phyloP scores from a whole-genome alignment of 257 asterid genomes.

The Solanum etuberosum region DNA sequence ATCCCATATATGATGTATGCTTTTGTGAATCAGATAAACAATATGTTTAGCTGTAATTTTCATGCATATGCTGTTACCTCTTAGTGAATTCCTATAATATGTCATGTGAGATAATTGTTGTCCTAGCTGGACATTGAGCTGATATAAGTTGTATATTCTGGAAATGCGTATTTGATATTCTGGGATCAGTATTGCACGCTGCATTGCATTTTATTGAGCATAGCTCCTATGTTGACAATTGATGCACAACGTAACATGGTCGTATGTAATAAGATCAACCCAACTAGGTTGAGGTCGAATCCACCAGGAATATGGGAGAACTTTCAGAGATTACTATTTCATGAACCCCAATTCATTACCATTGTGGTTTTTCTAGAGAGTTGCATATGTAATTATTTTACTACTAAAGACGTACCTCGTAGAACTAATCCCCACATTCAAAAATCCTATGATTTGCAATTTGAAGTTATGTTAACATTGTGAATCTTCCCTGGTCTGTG shows the following conservation, averaged over 20 bases:
- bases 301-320: not conserved
- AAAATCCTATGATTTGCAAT: not conserved
- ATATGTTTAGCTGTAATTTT: not conserved
- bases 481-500: not conserved
- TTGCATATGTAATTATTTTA: not conserved
- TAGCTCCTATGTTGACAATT: not conserved
- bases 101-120: not conserved
- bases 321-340: not conserved
- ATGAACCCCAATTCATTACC: not conserved
- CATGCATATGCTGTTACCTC: not conserved
- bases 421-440: not conserved
- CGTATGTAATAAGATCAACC: not conserved
- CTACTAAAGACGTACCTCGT: not conserved
- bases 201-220: not conserved
- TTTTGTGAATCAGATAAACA: not conserved
- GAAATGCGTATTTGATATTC: not conserved
- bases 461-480: not conserved
- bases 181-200: not conserved
- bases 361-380: not conserved
- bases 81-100: not conserved
- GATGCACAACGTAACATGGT: not conserved
- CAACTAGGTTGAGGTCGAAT: not conserved
- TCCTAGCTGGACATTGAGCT: not conserved
- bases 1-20: not conserved
- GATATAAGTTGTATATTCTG: not conserved